Conservation (phyloP, 441 rosid species). For the Kokia cookei region DNA sequence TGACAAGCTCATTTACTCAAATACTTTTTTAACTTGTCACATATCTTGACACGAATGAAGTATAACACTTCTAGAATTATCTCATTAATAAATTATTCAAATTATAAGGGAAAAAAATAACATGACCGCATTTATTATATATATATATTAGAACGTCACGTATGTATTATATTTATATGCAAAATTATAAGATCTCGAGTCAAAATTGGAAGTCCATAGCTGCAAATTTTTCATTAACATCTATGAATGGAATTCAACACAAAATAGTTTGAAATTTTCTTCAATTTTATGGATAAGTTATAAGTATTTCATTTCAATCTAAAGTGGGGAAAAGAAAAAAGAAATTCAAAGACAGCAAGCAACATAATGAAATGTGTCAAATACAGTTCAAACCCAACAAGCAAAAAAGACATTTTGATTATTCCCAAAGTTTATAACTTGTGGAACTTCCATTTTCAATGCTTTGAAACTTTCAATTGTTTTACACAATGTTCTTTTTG, state of each 20-base stretch:
- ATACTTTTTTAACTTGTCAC: too few relatives aligned
- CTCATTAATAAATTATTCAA: too few relatives aligned
- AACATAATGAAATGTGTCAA: neutral
- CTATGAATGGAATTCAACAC: neutral
- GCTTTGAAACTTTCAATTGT: neutral
- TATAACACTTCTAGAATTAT: too few relatives aligned
- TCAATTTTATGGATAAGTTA: neutral
- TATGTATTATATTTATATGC: too few relatives aligned
- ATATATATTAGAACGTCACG: too few relatives aligned
- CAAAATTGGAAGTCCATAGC: too few relatives aligned
- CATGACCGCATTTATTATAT: too few relatives aligned
- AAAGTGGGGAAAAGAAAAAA: neutral
- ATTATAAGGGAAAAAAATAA: too few relatives aligned
- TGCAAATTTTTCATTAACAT: neutral
- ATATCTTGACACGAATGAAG: too few relatives aligned
- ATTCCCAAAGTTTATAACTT: neutral
- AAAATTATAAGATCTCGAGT: too few relatives aligned
- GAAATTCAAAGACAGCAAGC: neutral
- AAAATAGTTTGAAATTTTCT: neutral
- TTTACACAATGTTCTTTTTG: neutral
- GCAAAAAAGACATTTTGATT: neutral
- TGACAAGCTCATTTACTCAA: too few relatives aligned
- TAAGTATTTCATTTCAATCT: neutral
- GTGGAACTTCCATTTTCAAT: too few relatives aligned
- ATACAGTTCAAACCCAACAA: neutral